phyloP scores from a whole-genome alignment of 345 rosid genomes.

The Boechera stricta region DNA sequence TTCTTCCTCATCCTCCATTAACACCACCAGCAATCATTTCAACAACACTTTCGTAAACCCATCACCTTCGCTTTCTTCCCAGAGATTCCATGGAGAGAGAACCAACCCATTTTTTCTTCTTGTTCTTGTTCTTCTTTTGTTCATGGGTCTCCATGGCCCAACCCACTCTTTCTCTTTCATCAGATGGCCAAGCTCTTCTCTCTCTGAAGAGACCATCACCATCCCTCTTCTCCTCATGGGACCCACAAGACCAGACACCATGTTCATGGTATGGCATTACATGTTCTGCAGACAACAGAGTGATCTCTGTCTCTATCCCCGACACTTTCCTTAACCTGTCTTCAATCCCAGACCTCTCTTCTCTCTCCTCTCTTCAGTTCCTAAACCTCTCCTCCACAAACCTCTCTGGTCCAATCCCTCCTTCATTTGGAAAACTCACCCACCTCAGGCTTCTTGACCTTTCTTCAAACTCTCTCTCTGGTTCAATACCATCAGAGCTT shows the following conservation, averaged over 20 bases:
- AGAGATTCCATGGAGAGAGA: slow-evolving; percentile 51
- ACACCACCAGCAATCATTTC: slow-evolving; percentile 27
- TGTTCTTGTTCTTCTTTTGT: slow-evolving; percentile 49
- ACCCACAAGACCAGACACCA: slow-evolving; percentile 73
- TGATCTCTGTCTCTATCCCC: slow-evolving; percentile 81
- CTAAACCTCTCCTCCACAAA: slow-evolving; percentile 91
- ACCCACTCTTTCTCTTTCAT: slow-evolving; percentile 56
- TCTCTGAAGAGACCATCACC: slow-evolving; percentile 56
- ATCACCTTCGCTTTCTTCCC: slow-evolving; percentile 12
- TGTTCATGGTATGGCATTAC: slow-evolving; percentile 94
- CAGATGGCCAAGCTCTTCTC: slow-evolving; percentile 82
- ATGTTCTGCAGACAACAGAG: slow-evolving; percentile 82
- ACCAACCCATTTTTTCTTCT: slow-evolving; percentile 42
- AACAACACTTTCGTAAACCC: slow-evolving; percentile 1
- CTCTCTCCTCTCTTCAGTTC: slow-evolving; percentile 83
- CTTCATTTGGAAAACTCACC: slow-evolving; percentile 71
- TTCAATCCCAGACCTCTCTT: slow-evolving; percentile 74
- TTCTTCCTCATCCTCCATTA: slow-evolving; percentile 25
- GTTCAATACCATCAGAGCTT: slow-evolving; percentile 72
- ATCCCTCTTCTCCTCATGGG: slow-evolving; percentile 74
- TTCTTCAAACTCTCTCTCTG: slow-evolving; percentile 86
- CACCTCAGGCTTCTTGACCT: slow-evolving; percentile 84
- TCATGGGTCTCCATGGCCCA: slow-evolving; percentile 47
- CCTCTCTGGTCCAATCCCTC: slow-evolving; percentile 84
- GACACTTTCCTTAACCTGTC: slow-evolving; percentile 86